Conservation (phyloP, 2,329 filamentous ascomycete species). For the Epichloe hybrida region DNA sequence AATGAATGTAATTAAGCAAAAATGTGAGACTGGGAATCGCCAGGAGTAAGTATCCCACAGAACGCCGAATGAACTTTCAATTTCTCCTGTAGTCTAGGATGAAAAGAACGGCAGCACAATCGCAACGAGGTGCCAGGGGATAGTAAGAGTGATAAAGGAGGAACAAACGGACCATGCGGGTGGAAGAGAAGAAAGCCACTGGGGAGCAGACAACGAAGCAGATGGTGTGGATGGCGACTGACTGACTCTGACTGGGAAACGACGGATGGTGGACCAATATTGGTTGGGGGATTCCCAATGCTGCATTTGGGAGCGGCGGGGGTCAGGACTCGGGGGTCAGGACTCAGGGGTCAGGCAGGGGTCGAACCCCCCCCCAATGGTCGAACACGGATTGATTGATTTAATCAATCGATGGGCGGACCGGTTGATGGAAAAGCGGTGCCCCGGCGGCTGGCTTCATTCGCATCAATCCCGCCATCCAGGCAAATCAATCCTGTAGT, state of each 20-base stretch:
- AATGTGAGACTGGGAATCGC: constrained; percentile 1
- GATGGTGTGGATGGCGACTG: not conserved
- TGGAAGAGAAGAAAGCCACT: not conserved
- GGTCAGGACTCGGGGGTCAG: not conserved
- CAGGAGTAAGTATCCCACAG: not conserved
- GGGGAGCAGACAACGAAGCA: not conserved
- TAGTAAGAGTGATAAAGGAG: not conserved
- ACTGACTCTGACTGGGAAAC: not conserved
- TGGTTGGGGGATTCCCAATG: too few relatives aligned
- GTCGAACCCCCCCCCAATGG: not conserved
- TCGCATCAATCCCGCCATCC: too few relatives aligned
- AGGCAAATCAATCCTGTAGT: too few relatives aligned
- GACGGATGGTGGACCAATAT: not conserved
- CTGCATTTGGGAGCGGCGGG: not conserved
- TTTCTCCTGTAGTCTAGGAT: not conserved
- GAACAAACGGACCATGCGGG: not conserved
- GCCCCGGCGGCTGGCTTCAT: too few relatives aligned
- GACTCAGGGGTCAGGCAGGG: not conserved
- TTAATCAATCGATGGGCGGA: too few relatives aligned
- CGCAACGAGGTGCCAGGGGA: not conserved
- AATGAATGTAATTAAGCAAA: not conserved
- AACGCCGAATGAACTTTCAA: not conserved
- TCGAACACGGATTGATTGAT: not conserved
- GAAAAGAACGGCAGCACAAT: not conserved
- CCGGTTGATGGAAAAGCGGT: too few relatives aligned